These are phyloP conservation scores for Pholiota conissans DNA, from an alignment of 768 basidiomycete genomes.

Conservation along the genomic window DNA sequence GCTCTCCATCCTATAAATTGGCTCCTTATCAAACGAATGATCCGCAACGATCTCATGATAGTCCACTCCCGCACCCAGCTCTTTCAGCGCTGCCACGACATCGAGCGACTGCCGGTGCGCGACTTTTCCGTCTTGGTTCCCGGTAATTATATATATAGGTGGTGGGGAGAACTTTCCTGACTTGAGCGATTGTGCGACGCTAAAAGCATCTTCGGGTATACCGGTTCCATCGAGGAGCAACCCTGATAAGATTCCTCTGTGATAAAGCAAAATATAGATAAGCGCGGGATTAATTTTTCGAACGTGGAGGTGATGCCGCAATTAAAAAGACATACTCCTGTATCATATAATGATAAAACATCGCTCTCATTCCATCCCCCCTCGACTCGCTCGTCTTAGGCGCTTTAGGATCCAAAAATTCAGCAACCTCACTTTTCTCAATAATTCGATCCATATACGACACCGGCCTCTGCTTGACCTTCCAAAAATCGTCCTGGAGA, in stretches of 20 bases:
- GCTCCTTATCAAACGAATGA: constrained; percentile 34
- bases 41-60: constrained; percentile 36
- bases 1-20: constrained; percentile 30
- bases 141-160: constrained; percentile 36
- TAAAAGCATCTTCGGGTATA: constrained; percentile 29
- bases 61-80: constrained; percentile 19
- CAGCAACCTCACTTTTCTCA: constrained; percentile 25
- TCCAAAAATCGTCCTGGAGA: constrained; percentile 37
- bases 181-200: constrained; percentile 27
- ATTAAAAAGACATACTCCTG: constrained; percentile 42
- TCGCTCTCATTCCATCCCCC: constrained; percentile 24
- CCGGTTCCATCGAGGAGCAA: constrained; percentile 32
- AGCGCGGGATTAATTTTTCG: no score
- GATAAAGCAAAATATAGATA: neutral
- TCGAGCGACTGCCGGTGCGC: constrained; percentile 32
- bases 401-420: constrained; percentile 29
- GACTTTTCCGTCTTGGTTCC: constrained; percentile 34
- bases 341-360: constrained; percentile 40
- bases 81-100: constrained; percentile 29
- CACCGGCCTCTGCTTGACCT: constrained; percentile 31
- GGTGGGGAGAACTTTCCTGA: constrained; percentile 24
- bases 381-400: constrained; percentile 24
- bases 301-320: no score
- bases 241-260: constrained; percentile 27
- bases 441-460: constrained; percentile 34